Percentiles rank a stretch among this genome's conserved stretches.
Conservation (phyloP, 2,329 filamentous ascomycete species). For the Beauveria asiatica region DNA sequence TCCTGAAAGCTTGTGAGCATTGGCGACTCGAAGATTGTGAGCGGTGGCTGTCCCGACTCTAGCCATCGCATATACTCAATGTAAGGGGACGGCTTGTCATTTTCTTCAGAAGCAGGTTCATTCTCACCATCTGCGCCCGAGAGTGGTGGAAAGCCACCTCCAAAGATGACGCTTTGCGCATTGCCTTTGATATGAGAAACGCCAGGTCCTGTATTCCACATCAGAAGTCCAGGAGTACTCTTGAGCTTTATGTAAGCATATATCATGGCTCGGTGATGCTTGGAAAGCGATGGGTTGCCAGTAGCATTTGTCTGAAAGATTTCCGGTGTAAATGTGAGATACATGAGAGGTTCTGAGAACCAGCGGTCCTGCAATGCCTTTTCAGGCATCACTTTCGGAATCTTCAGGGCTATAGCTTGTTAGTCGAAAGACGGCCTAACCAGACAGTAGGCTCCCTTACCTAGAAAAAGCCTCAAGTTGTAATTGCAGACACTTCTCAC, state of each 20-base stretch:
- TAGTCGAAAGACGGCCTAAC: background rate
- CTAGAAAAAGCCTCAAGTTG: constrained; percentile 68
- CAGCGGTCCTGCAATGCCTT: constrained; percentile 55
- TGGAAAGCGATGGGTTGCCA: constrained; percentile 54
- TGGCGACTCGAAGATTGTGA: constrained; percentile 40
- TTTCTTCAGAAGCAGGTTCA: constrained; percentile 21
- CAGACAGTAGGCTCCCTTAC: constrained; percentile 45
- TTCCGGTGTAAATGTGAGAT: constrained; percentile 45
- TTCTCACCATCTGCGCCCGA: constrained; percentile 49
- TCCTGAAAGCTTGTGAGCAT: constrained; percentile 65
- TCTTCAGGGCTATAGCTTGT: constrained; percentile 38
- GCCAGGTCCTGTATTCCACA: constrained; percentile 52
- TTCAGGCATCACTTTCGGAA: constrained; percentile 51
- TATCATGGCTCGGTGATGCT: constrained; percentile 52
- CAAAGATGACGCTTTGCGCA: background rate
- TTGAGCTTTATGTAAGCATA: constrained; percentile 57
- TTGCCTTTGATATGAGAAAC: constrained; percentile 23
- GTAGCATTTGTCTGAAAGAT: constrained; percentile 53
- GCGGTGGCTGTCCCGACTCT: constrained; percentile 68
- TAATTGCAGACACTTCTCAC: constrained; percentile 84
- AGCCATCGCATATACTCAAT: constrained; percentile 78
- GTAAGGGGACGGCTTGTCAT: constrained; percentile 34
- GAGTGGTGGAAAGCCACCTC: constrained; percentile 54
- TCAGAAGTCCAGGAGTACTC: constrained; percentile 51
- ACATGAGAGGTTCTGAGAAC: constrained; percentile 61